phyloP scores from a whole-genome alignment of 805 yeast species.

The Torulaspora maleeae region DNA sequence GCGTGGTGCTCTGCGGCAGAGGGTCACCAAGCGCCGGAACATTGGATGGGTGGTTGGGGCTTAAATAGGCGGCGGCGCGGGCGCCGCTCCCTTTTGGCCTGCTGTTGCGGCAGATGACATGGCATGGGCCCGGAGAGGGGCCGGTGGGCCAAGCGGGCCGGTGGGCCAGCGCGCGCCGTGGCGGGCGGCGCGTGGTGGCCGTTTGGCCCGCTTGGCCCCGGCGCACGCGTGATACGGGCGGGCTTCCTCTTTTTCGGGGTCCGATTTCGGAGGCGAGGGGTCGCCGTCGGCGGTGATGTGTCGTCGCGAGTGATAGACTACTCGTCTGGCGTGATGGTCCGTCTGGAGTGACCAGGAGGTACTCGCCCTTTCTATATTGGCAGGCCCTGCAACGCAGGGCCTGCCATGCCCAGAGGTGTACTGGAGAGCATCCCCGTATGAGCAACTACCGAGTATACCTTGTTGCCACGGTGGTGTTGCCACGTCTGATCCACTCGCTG shows the following conservation, averaged over 20 bases:
- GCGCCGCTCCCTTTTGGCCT: too few species aligned
- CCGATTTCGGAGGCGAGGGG: constrained; percentile 1
- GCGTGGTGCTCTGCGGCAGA: too few species aligned
- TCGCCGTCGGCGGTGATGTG: not conserved
- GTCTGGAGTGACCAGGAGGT: too few species aligned
- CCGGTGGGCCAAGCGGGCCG: not conserved
- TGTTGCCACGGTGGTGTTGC: not conserved
- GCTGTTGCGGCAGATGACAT: not conserved
- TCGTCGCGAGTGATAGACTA: too few species aligned
- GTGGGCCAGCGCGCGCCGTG: not conserved
- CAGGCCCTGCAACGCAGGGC: too few species aligned
- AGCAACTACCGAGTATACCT: not conserved
- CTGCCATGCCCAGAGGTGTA: too few species aligned
- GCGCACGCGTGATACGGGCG: not conserved
- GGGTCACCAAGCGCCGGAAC: too few species aligned
- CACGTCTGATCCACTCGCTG: constrained; percentile 4
- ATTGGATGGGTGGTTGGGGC: too few species aligned
- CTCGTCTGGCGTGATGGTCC: too few species aligned
- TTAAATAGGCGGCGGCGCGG: too few species aligned
- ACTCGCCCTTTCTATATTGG: too few species aligned
- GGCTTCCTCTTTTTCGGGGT: constrained; percentile 5
- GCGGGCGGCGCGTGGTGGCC: not conserved
- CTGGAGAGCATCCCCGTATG: too few species aligned
- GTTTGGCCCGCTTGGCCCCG: not conserved
- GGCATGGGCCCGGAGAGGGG: not conserved